A percentile compares a stretch with the other conserved stretches of the same genome.
Conservation (phyloP, 805 yeast species). For the Zygoascus ofunaensis region DNA sequence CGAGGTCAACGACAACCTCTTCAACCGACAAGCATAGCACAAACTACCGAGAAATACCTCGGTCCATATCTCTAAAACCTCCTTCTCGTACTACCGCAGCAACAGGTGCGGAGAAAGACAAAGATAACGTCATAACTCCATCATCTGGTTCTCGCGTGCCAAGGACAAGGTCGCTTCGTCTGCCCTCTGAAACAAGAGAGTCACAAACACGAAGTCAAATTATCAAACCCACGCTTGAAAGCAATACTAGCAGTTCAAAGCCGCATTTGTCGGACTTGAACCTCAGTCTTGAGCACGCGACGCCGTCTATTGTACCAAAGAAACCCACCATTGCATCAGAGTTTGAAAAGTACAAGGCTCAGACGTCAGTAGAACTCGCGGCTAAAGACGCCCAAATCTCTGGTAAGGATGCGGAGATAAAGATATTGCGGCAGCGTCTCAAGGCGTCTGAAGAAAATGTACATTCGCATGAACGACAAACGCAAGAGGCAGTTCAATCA, state of each 20-base stretch:
- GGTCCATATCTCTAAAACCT: not conserved
- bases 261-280: not conserved
- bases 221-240: not conserved
- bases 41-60: not conserved
- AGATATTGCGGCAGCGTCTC: conserved; percentile 8
- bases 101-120: no score
- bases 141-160: no score
- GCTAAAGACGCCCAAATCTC: conserved; percentile 13
- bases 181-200: not conserved
- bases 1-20: no score
- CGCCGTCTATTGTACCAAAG: not conserved
- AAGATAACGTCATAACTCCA: no score
- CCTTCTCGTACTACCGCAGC: not conserved
- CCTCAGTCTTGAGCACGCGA: not conserved
- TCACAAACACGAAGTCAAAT: no score
- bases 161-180: not conserved
- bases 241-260: not conserved
- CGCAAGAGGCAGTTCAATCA: not conserved
- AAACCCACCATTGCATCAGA: not conserved
- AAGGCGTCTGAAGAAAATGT: conserved; percentile 8
- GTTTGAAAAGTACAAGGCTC: conserved; percentile 10
- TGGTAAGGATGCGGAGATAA: conserved; percentile 16
- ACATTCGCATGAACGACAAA: not conserved
- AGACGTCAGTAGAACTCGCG: conserved; percentile 10
- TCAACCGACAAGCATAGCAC: no score